phyloP scores from a whole-genome alignment of 768 basidiomycete genomes.

The Pulveroboletus ravenelii region DNA sequence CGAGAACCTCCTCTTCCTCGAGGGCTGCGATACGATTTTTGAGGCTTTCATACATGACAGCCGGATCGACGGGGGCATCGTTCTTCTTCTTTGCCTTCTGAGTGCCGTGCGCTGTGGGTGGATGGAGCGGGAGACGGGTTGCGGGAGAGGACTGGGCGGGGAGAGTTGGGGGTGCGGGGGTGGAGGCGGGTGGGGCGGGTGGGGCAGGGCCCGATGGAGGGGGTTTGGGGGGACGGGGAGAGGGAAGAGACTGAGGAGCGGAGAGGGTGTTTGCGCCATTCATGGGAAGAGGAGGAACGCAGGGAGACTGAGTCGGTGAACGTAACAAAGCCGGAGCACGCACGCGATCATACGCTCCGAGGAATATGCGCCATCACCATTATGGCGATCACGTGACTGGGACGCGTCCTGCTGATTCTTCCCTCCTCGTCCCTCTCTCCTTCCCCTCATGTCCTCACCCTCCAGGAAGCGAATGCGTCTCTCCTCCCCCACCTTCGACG shows the following conservation, averaged over 20 bases:
- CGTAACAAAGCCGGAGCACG: neutral
- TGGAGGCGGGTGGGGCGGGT: slow-evolving; percentile 45
- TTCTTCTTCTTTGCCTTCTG: slow-evolving; percentile 70
- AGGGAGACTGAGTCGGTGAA: slow-evolving; percentile 25
- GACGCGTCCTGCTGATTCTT: slow-evolving; percentile 1
- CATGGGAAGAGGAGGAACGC: slow-evolving; percentile 36
- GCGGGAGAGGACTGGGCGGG: slow-evolving; percentile 33
- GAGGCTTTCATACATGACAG: slow-evolving; percentile 81
- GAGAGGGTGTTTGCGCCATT: slow-evolving; percentile 35
- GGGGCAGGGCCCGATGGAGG: slow-evolving; percentile 57
- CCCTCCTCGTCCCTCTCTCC: too few species aligned
- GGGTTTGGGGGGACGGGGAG: slow-evolving; percentile 42
- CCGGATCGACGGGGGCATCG: slow-evolving; percentile 67
- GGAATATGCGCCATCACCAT: too few species aligned
- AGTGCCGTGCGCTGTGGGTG: slow-evolving; percentile 27
- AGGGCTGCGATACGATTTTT: slow-evolving; percentile 86
- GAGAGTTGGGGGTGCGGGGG: slow-evolving; percentile 32
- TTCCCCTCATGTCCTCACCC: slow-evolving; percentile 27
- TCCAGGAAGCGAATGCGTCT: slow-evolving; percentile 55
- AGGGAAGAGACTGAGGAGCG: neutral
- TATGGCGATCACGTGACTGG: slow-evolving; percentile 14
- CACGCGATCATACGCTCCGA: neutral
- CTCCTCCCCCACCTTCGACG: slow-evolving; percentile 63
- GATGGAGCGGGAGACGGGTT: slow-evolving; percentile 31
- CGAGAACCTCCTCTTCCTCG: slow-evolving; percentile 82